Percentiles rank a stretch among this genome's conserved stretches.
Conservation (phyloP, 805 yeast genomes). For the Nakazawaea siamensis region DNA sequence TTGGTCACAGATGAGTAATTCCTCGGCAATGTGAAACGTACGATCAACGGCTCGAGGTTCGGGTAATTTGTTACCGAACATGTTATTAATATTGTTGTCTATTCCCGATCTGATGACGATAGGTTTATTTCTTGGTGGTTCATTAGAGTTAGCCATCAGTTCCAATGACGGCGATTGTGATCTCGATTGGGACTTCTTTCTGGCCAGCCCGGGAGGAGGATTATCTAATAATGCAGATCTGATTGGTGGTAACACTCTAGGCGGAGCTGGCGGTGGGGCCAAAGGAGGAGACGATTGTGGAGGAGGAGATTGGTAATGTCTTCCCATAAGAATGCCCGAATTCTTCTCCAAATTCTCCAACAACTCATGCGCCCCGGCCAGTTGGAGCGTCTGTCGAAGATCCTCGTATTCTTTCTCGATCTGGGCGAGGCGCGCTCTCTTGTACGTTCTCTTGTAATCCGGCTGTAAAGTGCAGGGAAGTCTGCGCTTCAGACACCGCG, state of each 20-base stretch:
- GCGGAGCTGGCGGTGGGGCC: slow-evolving; percentile 1
- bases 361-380: slow-evolving; percentile 13
- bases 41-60: slow-evolving; percentile 10
- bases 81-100: slow-evolving; percentile 12
- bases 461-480: slow-evolving; percentile 66
- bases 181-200: background rate
- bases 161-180: background rate
- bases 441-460: slow-evolving; percentile 83
- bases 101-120: slow-evolving; percentile 15
- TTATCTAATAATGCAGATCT: slow-evolving; percentile 10
- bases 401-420: slow-evolving; percentile 75
- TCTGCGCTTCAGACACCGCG: slow-evolving; percentile 68
- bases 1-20: slow-evolving; percentile 46
- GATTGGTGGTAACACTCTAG: slow-evolving; percentile 1
- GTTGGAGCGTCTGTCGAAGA: slow-evolving; percentile 42
- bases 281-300: background rate
- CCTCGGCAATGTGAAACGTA: slow-evolving; percentile 20
- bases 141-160: background rate
- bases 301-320: slow-evolving; percentile 12
- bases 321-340: slow-evolving; percentile 4
- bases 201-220: slow-evolving; percentile 4
- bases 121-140: slow-evolving; percentile 3
- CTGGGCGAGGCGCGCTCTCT: slow-evolving; percentile 76
- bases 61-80: slow-evolving; percentile 8
- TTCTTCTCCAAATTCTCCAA: slow-evolving; percentile 10